Evolutionary conservation across 139 green algal species (phyloP).

Genomic region (Chlamydomonas eustigma): DNA sequence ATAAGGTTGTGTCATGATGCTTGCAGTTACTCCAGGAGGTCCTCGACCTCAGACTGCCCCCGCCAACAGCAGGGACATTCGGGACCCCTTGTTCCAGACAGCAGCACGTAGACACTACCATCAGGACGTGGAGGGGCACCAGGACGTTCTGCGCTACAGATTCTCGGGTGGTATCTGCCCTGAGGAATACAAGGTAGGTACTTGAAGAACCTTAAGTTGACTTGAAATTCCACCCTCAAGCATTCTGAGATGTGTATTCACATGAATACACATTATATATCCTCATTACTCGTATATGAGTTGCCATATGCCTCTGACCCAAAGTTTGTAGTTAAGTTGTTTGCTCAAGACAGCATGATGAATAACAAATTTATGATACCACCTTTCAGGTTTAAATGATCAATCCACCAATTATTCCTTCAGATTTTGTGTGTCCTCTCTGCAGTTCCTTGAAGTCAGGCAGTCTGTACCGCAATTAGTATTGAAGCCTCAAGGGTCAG

Average conservation of each 20-base stretch:
- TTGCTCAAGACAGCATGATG: no score
- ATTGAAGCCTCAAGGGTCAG: not conserved
- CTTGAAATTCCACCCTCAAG: not conserved
- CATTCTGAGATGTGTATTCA: not conserved
- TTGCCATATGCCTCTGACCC: no score
- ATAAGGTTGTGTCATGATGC: not conserved
- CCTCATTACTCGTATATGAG: no score
- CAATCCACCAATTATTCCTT: not conserved
- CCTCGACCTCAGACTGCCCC: not conserved
- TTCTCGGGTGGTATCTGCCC: conserved; percentile 43
- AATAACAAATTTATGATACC: no score
- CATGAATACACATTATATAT: not conserved
- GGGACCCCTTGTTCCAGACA: no score
- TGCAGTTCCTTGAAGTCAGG: not conserved
- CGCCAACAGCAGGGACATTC: not conserved
- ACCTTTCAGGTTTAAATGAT: not conserved
- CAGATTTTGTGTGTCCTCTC: not conserved
- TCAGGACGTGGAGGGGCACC: not conserved
- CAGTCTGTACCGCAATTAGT: conserved; percentile 12
- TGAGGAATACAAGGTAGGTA: conserved; percentile 32
- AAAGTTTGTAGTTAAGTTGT: not conserved
- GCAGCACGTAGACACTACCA: conserved; percentile 24
- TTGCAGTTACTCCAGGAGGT: not conserved
- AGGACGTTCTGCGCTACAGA: conserved; percentile 35
- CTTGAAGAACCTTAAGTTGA: not conserved